Base-by-base conservation (phyloP, 2,329 filamentous ascomycete species). In the Teratosphaeria destructans region DNA sequence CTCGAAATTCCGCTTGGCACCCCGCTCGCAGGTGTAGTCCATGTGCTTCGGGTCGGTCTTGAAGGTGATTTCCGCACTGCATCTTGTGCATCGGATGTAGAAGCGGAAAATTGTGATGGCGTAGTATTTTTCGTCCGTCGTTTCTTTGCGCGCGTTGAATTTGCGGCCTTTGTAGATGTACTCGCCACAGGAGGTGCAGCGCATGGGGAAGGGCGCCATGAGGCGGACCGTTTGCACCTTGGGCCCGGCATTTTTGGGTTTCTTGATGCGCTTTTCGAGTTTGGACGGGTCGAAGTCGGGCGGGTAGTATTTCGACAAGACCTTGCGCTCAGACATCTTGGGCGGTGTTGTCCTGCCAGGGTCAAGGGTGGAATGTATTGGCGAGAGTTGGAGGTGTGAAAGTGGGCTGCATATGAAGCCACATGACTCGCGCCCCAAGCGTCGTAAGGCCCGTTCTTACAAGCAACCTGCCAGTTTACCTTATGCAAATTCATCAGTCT, bases 121-220 rank as follows among this genome's bases (percentile, higher is more conserved):
- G 54, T 96, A 84, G 77, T 99, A 99, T 66, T 87, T 89, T 68
- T 96, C 89, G 23, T 94, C 88, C 0, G 90, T 90, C 0, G 89
- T 96, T 71, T 96, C 91, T 71, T 99, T 99, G 39, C 90, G 83
- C 2, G 90, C 88, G 76, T 97, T 97, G 81, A 97, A 97, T 70
- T 96, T 97, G 62, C 92, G 85, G 0, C 92, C 92, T 67, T 90
- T 90, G 80, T 95, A 93, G 70, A 95, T 94, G 77, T 87, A 96
- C 75, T 95, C 89, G 69, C 84, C 84, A 68, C 83, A 85, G 34
- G 77, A 75, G 12, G 75, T 85, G 72, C 89, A 92, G 70, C 86
- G 86, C 85, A 92, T 90, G 57, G 82, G 85, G 75, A 92, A 94
- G 3, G 90, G 90, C 0, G 89, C 87, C 90, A 96, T 96, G 37